These are phyloP conservation scores for Aspergillus kassunensis DNA, from an alignment of 495 filamentous ascomycete species.

Conservation along the genomic window DNA sequence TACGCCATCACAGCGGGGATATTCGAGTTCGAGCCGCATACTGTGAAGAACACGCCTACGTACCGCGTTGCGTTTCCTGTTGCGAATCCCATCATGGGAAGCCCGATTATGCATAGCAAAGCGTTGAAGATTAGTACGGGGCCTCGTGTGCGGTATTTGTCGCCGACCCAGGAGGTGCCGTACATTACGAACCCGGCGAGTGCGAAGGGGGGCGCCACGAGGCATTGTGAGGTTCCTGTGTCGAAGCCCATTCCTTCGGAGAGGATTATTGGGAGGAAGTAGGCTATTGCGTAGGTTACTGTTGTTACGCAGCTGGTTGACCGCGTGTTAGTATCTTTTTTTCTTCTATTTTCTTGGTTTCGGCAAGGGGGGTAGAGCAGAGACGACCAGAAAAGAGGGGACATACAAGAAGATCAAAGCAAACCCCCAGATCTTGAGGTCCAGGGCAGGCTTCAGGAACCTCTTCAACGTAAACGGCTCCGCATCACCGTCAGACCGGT, in stretches of 20 bases:
- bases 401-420: slow-evolving; percentile 53
- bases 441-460: slow-evolving; percentile 46
- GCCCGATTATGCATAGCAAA: slow-evolving; percentile 45
- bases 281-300: slow-evolving; percentile 59
- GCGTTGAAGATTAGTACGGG: slow-evolving; percentile 55
- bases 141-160: slow-evolving; percentile 55
- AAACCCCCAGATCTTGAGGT: slow-evolving; percentile 62
- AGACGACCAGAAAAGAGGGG: background rate
- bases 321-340: too few relatives aligned
- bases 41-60: slow-evolving; percentile 61
- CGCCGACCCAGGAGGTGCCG: slow-evolving; percentile 46
- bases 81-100: slow-evolving; percentile 53
- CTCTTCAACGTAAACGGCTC: slow-evolving; percentile 47
- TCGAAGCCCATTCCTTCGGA: slow-evolving; percentile 53
- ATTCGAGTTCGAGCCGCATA: slow-evolving; percentile 58
- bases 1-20: slow-evolving; percentile 56
- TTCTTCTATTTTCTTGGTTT: too few relatives aligned
- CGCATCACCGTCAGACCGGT: slow-evolving; percentile 51
- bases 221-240: slow-evolving; percentile 54
- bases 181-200: slow-evolving; percentile 59
- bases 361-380: too few relatives aligned
- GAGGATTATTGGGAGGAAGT: slow-evolving; percentile 66
- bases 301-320: slow-evolving; percentile 48
- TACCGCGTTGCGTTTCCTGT: slow-evolving; percentile 49
- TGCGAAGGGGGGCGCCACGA: slow-evolving; percentile 60